A percentile compares a stretch with the other conserved stretches of the same genome.
Conservation (phyloP, 352 stramenopile genomes). For the Pythium biforme region DNA sequence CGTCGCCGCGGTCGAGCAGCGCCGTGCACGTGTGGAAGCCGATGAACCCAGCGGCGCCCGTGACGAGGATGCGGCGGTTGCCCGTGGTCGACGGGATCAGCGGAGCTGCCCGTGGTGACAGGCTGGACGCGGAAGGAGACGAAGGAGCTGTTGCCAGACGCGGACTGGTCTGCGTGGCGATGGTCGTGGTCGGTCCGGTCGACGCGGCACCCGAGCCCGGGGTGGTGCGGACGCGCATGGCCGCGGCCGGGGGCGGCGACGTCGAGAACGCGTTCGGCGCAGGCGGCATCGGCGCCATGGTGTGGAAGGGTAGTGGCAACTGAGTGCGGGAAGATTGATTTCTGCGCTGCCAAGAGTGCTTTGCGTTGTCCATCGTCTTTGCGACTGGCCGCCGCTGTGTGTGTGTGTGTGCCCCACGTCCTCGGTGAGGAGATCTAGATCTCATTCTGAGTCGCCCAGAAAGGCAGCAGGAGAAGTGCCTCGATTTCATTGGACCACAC, state of each 20-base stretch:
- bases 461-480: background rate
- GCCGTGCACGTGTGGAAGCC: conserved; percentile 93
- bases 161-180: conserved; percentile 7
- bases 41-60: conserved; percentile 96
- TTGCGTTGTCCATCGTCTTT: too few relatives aligned
- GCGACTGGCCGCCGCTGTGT: too few relatives aligned
- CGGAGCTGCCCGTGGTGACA: conserved; percentile 14
- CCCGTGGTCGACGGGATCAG: conserved; percentile 29
- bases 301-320: too few relatives aligned
- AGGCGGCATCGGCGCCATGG: conserved; percentile 17
- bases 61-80: conserved; percentile 64
- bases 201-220: background rate
- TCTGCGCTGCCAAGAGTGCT: too few relatives aligned
- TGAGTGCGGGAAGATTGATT: background rate
- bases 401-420: too few relatives aligned
- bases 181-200: background rate
- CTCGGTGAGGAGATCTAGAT: background rate
- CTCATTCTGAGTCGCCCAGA: background rate
- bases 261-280: conserved; percentile 7
- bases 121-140: background rate
- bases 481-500: background rate
- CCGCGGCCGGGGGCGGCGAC: background rate
- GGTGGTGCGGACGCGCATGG: conserved; percentile 4
- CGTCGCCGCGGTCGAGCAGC: conserved; percentile 83
- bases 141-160: background rate